phyloP scores from a whole-genome alignment of 805 yeast species.

The Lipomyces starkeyi region DNA sequence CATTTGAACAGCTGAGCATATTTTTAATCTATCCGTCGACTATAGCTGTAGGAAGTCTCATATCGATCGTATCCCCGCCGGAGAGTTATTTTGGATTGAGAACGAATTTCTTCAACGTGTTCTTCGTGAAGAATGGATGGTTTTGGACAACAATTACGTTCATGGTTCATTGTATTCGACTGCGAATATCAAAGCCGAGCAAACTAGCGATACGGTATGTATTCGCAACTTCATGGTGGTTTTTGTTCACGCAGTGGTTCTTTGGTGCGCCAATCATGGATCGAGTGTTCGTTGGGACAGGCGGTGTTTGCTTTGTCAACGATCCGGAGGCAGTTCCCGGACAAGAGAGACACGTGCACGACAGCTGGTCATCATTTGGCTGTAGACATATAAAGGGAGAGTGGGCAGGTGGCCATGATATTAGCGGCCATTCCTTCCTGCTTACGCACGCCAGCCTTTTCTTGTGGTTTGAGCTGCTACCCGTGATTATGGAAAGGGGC shows the following conservation, averaged over 20 bases:
- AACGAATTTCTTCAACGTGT: slow-evolving; percentile 68
- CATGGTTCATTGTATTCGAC: slow-evolving; percentile 30
- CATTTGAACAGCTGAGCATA: slow-evolving; percentile 32
- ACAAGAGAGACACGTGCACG: slow-evolving; percentile 18
- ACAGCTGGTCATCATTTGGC: slow-evolving; percentile 45
- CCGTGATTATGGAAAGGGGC: slow-evolving; percentile 45
- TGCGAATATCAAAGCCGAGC: slow-evolving; percentile 16
- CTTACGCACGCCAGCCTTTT: slow-evolving; percentile 69
- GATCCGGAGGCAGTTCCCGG: slow-evolving; percentile 25
- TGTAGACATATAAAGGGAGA: slow-evolving; percentile 67
- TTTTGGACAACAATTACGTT: slow-evolving; percentile 72
- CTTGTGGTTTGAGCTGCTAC: slow-evolving; percentile 67
- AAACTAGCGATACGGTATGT: slow-evolving; percentile 50
- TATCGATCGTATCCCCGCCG: slow-evolving; percentile 33
- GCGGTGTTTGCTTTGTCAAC: slow-evolving; percentile 69
- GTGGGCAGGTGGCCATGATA: slow-evolving; percentile 92
- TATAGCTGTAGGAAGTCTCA: slow-evolving; percentile 41
- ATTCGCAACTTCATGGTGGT: slow-evolving; percentile 79
- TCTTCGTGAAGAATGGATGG: slow-evolving; percentile 92
- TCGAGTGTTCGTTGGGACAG: slow-evolving; percentile 74
- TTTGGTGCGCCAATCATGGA: slow-evolving; percentile 91
- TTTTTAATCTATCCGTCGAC: slow-evolving; percentile 41
- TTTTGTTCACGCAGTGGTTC: slow-evolving; percentile 83
- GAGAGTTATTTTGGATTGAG: slow-evolving; percentile 52
- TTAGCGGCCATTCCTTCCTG: slow-evolving; percentile 90